A percentile compares a stretch with the other conserved stretches of the same genome.
These are phyloP conservation scores for Lyophyllum atratum DNA, from an alignment of 768 basidiomycete species.

Conservation along the genomic window DNA sequence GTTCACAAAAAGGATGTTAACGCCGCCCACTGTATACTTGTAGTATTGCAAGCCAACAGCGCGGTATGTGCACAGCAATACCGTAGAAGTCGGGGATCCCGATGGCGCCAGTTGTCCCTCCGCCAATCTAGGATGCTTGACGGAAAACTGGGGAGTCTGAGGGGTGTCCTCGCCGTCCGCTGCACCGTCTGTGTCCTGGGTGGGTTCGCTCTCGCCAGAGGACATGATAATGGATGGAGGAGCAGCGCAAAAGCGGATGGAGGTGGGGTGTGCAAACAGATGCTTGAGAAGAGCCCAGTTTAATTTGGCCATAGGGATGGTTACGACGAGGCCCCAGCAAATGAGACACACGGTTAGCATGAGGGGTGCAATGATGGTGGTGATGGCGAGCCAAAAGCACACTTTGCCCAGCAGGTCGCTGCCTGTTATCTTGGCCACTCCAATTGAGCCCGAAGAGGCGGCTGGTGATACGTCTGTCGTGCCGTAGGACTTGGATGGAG, in stretches of 20 bases:
- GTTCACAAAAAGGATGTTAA: slow-evolving; percentile 98
- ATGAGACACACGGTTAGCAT: slow-evolving; percentile 85
- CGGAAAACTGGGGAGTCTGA: slow-evolving; percentile 49
- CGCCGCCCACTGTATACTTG: slow-evolving; percentile 98
- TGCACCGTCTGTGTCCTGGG: slow-evolving; percentile 27
- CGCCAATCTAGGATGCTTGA: slow-evolving; percentile 74
- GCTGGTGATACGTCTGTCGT: slow-evolving; percentile 44
- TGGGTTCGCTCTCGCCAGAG: slow-evolving; percentile 22
- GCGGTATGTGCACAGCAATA: slow-evolving; percentile 92
- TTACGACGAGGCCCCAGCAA: slow-evolving; percentile 95
- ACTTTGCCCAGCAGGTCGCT: slow-evolving; percentile 65
- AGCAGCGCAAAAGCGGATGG: slow-evolving; percentile 91
- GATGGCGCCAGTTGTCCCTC: slow-evolving; percentile 90
- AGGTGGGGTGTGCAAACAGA: slow-evolving; percentile 75
- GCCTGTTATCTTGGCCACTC: slow-evolving; percentile 33
- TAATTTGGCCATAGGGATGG: slow-evolving; percentile 97
- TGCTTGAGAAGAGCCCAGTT: slow-evolving; percentile 92
- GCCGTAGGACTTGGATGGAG: slow-evolving; percentile 69
- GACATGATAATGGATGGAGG: slow-evolving; percentile 69
- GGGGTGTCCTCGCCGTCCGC: slow-evolving; percentile 21
- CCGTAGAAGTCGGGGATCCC: slow-evolving; percentile 80
- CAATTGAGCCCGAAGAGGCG: slow-evolving; percentile 32
- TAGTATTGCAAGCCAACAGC: slow-evolving; percentile 91
- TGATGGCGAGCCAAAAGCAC: slow-evolving; percentile 82
- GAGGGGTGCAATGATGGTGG: slow-evolving; percentile 81